phyloP scores from a whole-genome alignment of 257 asterid species.

The Oldenlandia corymbosa region DNA sequence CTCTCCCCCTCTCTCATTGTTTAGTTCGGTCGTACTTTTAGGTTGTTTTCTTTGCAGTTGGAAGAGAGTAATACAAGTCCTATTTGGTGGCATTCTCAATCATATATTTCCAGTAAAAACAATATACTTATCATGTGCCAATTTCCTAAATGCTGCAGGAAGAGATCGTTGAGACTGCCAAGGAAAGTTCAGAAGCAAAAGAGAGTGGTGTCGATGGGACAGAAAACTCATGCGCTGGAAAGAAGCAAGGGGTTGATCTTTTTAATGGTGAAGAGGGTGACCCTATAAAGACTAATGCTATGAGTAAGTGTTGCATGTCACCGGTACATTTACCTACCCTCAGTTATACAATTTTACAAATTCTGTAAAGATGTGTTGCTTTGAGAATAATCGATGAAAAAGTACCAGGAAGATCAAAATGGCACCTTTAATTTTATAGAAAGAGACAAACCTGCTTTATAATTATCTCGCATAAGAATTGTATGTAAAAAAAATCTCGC shows the following conservation, averaged over 20 bases:
- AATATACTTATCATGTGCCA: background rate
- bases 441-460: background rate
- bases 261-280: slow-evolving; percentile 66
- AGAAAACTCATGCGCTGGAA: slow-evolving; percentile 18
- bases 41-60: background rate
- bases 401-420: background rate
- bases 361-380: background rate
- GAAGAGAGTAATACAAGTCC: background rate
- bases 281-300: slow-evolving; percentile 65
- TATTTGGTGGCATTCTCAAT: background rate
- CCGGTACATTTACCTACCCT: background rate
- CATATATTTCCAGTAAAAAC: background rate
- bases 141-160: slow-evolving; percentile 31
- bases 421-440: background rate
- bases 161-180: slow-evolving; percentile 29
- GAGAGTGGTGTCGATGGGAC: slow-evolving; percentile 19
- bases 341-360: background rate
- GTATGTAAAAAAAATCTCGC: too few species aligned
- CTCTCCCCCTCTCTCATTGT: background rate
- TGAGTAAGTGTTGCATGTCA: slow-evolving; percentile 47
- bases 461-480: background rate
- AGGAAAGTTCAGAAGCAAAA: slow-evolving; percentile 38
- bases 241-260: slow-evolving; percentile 63
- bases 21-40: background rate
- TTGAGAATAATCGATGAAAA: background rate